Base-by-base conservation (phyloP, 2,329 filamentous ascomycete species). In the Periconia digitata region DNA sequence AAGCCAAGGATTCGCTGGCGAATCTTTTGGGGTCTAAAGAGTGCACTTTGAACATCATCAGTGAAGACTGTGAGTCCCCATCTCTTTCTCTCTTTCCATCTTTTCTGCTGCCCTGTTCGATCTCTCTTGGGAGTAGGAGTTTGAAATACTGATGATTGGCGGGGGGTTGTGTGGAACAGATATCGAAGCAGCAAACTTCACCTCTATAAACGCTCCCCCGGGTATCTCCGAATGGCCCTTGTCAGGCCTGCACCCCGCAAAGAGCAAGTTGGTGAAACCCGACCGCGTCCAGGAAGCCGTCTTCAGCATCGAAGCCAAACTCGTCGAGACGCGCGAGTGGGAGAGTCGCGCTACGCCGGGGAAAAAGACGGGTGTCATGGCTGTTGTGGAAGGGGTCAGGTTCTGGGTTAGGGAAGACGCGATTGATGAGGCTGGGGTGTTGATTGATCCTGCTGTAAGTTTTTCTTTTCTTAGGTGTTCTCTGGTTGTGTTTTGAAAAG, bases 321-420 rank as follows among this genome's bases (percentile, higher is more conserved):
- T 96, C 39, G 81, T 92, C 53, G 84, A 85, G 46, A 76, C 77
- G 71, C 73, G 85, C 62, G 90, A 96, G 72, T 95, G 90, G 73
- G 86, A 92, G 70, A 89, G 85, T 69, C 79, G 80, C 44, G 78
- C 78, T 0, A 84, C 74, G 2, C 86, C 87, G 0, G 90, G 89
- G 2, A 86, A 85, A 74, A 91, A 85, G 76, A 86, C 86, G 1
- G 84, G 86, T 1, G 85, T 87, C 3, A 64, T 96, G 54, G 87
- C 82, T 1, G 80, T 95, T 27, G 77, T 96, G 12, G 90, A 96
- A 74, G 92, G 90, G 0, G 85, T 88, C 27, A 79, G 86, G 22
- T 96, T 96, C 66, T 96, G 92, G 90, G 90, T 85, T 2, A 76
- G 92, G 44, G 90, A 95, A 67, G 92, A 96, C 73, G 91, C 91